Evolutionary conservation across 2,329 filamentous ascomycete species (phyloP).

Genomic region (Harringtonia aguacate): DNA sequence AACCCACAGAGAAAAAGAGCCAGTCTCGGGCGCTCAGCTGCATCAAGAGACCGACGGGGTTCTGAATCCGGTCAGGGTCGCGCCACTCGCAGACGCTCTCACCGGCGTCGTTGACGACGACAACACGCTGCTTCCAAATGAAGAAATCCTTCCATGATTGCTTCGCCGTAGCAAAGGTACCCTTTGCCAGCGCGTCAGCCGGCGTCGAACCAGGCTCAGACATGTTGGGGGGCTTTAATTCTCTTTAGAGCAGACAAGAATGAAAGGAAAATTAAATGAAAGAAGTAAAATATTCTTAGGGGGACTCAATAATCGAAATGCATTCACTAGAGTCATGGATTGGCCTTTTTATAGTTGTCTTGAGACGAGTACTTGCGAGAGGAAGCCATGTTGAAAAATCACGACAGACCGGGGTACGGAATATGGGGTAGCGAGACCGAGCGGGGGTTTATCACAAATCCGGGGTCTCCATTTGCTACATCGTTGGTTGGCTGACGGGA

Average conservation of each 20-base stretch:
- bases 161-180: constrained; percentile 28
- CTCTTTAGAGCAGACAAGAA: no score
- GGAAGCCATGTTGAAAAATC: no score
- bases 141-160: constrained; percentile 19
- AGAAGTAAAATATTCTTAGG: no score
- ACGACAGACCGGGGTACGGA: background rate
- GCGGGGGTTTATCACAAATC: no score
- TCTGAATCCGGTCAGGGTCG: constrained; percentile 22
- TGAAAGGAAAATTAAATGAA: no score
- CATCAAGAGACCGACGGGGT: constrained; percentile 37
- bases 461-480: no score
- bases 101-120: constrained; percentile 50
- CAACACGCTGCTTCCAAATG: constrained; percentile 62
- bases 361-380: no score
- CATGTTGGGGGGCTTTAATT: background rate
- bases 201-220: constrained; percentile 17
- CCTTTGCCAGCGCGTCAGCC: constrained; percentile 58
- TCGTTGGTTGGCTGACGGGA: no score
- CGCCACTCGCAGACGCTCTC: constrained; percentile 15
- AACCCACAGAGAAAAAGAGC: constrained; percentile 44
- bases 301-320: no score
- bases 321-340: background rate
- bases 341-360: no score
- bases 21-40: constrained; percentile 40
- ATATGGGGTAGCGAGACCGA: background rate